Evolutionary conservation across 1,284 basidiomycete genomes (phyloP), one percentile per base, ranked within the genome.

Genomic region (Schizophyllum amplum): DNA sequence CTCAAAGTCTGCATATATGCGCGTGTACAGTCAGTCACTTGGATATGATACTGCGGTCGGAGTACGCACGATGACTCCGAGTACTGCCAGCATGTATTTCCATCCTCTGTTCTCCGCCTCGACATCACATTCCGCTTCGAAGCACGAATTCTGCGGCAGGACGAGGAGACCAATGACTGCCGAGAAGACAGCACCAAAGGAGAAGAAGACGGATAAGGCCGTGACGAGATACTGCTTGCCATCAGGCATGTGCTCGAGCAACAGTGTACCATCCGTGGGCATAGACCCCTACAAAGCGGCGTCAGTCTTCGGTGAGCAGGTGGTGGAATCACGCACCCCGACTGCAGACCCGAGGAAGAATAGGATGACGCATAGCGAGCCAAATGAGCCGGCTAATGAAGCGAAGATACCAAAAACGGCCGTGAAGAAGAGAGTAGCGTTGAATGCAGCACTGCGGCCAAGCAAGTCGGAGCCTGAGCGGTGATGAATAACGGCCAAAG

Each of bases 201-300:
- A 94, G 75, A 97, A 97, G 76, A 98, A 99, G 21, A 97, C 84
- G 4, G 93, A 96, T n/a, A 98, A 81, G 0, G 90, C 91, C 0
- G 95, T 98, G 52, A 98, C 87, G 33, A 98, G 84, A 68, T 95
- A 95, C 66, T 95, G 87, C 64, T 94, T 94, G 20, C 84, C 82
- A 63, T 88, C 85, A 0, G 96, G 96, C 73, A 98, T 87, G 65
- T 97, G 94, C 69, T 99, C 96, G 4, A 98, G 79, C 54, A 98
- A 84, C 4, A 97, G 82, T 0, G 94, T 97, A 2, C 95, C 95
- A 65, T 98, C 95, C 0, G 94, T 98, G 0, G 95, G 96, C 93
- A 98, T 96, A 1, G 91, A 94, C 9, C 92, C 89, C 87, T 90
- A 57, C 13, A 57, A 47, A 26, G 23, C 52, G 24, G 4, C 13